Percentiles rank a stretch among this genome's conserved stretches.
Conservation (phyloP, 2,329 filamentous ascomycete genomes). For the Venturia pyrina region DNA sequence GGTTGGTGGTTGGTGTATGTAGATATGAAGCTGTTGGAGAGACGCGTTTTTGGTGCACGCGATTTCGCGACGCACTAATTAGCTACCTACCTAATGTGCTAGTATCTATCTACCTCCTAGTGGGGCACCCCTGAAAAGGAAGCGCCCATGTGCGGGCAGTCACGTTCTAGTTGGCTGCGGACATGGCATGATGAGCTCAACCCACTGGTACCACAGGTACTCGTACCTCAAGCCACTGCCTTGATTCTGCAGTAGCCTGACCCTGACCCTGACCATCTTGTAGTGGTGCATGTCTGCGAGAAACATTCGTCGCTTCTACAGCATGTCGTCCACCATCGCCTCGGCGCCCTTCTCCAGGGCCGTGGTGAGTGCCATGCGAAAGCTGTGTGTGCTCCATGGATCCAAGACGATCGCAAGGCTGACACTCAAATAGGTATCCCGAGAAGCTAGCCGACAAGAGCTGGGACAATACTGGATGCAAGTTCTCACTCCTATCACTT, state of each 20-base stretch:
- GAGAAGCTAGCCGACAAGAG: constrained; percentile 78
- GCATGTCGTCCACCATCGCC: constrained; percentile 30
- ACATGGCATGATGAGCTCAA: too few species aligned
- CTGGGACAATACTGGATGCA: constrained; percentile 90
- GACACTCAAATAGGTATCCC: constrained; percentile 56
- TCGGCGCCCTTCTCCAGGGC: constrained; percentile 53
- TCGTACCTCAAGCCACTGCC: not conserved
- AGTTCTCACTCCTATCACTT: constrained; percentile 15
- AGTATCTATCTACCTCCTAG: too few species aligned
- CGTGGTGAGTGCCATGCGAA: constrained; percentile 70
- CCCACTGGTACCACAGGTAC: too few species aligned
- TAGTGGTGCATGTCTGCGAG: constrained; percentile 3
- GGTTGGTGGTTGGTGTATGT: not conserved
- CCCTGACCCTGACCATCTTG: not conserved
- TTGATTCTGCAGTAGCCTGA: not conserved
- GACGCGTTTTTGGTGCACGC: not conserved
- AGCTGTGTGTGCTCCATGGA: constrained; percentile 50
- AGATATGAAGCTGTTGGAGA: not conserved
- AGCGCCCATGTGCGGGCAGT: too few species aligned
- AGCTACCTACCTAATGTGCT: too few species aligned
- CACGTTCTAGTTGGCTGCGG: too few species aligned
- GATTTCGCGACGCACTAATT: not conserved
- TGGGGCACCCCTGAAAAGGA: too few species aligned
- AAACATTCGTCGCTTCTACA: constrained; percentile 21
- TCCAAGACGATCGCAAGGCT: not conserved